Evolutionary conservation across 192 early-diverging fungal genomes (phyloP).

Genomic region (Linnemannia hyalina): DNA sequence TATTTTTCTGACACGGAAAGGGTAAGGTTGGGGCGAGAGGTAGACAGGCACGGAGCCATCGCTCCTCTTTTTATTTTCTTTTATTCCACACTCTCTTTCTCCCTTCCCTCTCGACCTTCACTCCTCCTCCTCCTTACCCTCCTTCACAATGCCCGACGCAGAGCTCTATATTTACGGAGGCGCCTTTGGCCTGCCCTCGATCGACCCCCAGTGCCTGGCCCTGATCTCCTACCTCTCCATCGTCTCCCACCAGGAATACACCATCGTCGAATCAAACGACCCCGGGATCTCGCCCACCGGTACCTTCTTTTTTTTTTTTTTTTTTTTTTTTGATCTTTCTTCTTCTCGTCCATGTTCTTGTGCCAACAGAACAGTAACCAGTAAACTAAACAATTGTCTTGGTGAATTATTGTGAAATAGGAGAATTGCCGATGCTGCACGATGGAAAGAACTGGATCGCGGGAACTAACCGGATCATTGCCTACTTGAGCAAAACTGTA

Average conservation of each 20-base stretch:
- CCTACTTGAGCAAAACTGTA: conserved; percentile 58
- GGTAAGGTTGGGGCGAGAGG: too few species aligned
- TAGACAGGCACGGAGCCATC: background rate
- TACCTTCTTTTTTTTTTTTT: conserved; percentile 33
- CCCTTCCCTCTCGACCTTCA: background rate
- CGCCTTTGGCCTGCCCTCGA: conserved; percentile 71
- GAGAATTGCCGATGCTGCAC: conserved; percentile 79
- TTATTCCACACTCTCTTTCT: background rate
- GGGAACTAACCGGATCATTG: conserved; percentile 64
- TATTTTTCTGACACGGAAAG: background rate
- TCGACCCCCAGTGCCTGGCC: conserved; percentile 80
- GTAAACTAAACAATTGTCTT: background rate
- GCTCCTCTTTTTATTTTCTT: too few species aligned
- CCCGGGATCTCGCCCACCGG: conserved; percentile 75
- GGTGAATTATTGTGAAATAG: conserved; percentile 42
- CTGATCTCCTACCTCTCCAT: conserved; percentile 73
- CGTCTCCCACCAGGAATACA: conserved; percentile 65
- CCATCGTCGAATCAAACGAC: conserved; percentile 69
- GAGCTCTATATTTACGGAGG: conserved; percentile 82
- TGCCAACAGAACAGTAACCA: too few species aligned
- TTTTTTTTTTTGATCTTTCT: background rate
- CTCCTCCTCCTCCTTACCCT: background rate
- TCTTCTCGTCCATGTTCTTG: too few species aligned
- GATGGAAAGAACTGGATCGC: conserved; percentile 69
- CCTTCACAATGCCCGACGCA: conserved; percentile 30